Percentiles rank a stretch among this genome's conserved stretches.
phyloP scores from a whole-genome alignment of 1,284 basidiomycete species.

The Fomitopsis pinicola region DNA sequence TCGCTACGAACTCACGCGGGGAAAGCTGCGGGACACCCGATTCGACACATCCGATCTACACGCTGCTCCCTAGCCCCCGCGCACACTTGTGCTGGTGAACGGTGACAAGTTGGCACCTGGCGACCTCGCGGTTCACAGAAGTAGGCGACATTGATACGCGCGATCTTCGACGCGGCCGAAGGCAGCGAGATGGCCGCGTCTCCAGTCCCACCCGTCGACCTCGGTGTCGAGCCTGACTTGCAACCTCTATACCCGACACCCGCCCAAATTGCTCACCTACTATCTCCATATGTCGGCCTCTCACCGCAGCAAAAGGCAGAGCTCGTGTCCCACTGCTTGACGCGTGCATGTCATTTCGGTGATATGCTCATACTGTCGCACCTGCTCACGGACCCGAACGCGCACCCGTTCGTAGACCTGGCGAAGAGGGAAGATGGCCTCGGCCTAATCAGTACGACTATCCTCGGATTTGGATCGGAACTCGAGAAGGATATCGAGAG shows the following conservation, averaged over 20 bases:
- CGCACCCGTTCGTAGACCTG: slow-evolving; percentile 66
- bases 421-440: slow-evolving; percentile 74
- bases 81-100: background rate
- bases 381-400: slow-evolving; percentile 66
- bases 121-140: background rate
- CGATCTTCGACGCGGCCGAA: background rate
- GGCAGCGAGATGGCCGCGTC: slow-evolving; percentile 17
- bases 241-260: slow-evolving; percentile 71
- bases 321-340: slow-evolving; percentile 67
- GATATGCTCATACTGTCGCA: slow-evolving; percentile 69
- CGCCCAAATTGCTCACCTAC: slow-evolving; percentile 53
- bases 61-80: background rate
- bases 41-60: background rate
- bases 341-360: slow-evolving; percentile 71
- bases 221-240: slow-evolving; percentile 70
- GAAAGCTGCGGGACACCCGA: background rate
- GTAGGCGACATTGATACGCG: background rate
- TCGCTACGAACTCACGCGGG: background rate
- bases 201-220: slow-evolving; percentile 34
- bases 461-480: slow-evolving; percentile 80
- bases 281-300: slow-evolving; percentile 65
- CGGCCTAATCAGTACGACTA: slow-evolving; percentile 73
- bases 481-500: slow-evolving; percentile 79
- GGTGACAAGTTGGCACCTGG: background rate
- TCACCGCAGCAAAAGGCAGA: slow-evolving; percentile 59